Evolutionary conservation across 768 basidiomycete species (phyloP), one percentile per base, ranked within the genome.

Genomic region (Boletus pseudo-olivaceus): DNA sequence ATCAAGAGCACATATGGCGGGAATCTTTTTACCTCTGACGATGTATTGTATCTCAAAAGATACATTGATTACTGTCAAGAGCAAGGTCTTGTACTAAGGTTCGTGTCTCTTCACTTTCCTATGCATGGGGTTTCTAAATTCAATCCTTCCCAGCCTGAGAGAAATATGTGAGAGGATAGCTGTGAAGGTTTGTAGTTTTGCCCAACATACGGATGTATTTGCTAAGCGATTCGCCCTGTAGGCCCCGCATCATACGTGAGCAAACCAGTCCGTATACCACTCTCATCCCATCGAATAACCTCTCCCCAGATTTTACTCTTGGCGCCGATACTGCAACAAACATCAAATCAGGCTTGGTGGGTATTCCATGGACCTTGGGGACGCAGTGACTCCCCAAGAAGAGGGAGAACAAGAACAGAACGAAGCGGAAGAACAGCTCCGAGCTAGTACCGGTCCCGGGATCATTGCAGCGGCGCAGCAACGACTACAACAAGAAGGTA

Each of bases 31-130:
- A 93, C 91, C 0, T 78, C 85, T 2, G 91, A 93, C 45, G 91
- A 93, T 65, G 82, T 93, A 39, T 52, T 82, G 34, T 93, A 93
- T 67, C 78, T 93, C 56, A 90, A 91, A 65, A 87, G 84, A 66
- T 93, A 93, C 66, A 93, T 93, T 43, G 89, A 92, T 61, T 93
- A 91, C 62, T 93, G 91, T 64, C 90, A 91, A 63, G 89, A 92
- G 52, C 87, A 92, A 68, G 90, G 91, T 35, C 69, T 91, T 8
- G 88, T 92, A 9, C 74, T 93, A 41, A 91, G 87, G 87, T 87
- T 51, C 42, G 72, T 59, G 47, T 29, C 19, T 43, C 10, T 30
- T 19, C 32, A n/a, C 34, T 0, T 33, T 45, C n/a, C 20, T 32
- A 37, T 39, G 51, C 8, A 41, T 49, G 57, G 82, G 82, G 1